phyloP scores from a whole-genome alignment of 2,329 filamentous ascomycete genomes.

The Domatiomyces catenatus region DNA sequence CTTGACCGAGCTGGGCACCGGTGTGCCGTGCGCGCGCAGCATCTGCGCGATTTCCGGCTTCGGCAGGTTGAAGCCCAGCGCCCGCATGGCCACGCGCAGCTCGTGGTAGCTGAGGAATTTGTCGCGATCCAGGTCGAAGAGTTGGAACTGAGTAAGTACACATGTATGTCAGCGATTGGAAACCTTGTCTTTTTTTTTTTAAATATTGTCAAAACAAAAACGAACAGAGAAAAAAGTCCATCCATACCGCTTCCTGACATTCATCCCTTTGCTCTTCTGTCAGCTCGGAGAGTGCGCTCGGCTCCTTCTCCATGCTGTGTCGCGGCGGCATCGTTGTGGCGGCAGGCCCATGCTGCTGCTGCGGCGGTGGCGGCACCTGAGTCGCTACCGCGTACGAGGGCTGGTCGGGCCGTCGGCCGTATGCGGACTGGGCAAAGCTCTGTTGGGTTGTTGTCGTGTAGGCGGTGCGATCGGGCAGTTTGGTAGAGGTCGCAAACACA shows the following conservation, averaged over 20 bases:
- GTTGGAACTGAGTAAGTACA: constrained; percentile 64
- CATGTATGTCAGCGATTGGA: background rate
- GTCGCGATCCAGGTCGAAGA: constrained; percentile 96
- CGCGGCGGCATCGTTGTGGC: constrained; percentile 24
- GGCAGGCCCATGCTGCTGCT: constrained; percentile 24
- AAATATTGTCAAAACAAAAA: constrained; percentile 11
- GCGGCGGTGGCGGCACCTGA: constrained; percentile 20
- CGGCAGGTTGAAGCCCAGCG: constrained; percentile 79
- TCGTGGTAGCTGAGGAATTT: constrained; percentile 93
- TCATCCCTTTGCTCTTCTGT: constrained; percentile 84
- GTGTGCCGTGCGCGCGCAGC: constrained; percentile 64
- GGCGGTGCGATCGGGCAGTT: constrained; percentile 35
- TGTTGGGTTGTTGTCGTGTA: constrained; percentile 14
- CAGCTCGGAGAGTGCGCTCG: constrained; percentile 41
- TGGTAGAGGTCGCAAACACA: constrained; percentile 36
- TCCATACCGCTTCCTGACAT: constrained; percentile 76
- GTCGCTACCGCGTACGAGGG: constrained; percentile 11
- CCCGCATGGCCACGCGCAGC: constrained; percentile 89
- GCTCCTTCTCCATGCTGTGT: constrained; percentile 29
- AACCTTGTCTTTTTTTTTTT: no score
- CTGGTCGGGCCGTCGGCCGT: constrained; percentile 24
- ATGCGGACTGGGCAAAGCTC: constrained; percentile 30
- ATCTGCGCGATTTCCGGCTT: constrained; percentile 72
- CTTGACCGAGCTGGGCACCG: constrained; percentile 42
- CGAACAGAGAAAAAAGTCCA: background rate